Evolutionary conservation across 768 basidiomycete species (phyloP).

Genomic region (Suillus weaverae): DNA sequence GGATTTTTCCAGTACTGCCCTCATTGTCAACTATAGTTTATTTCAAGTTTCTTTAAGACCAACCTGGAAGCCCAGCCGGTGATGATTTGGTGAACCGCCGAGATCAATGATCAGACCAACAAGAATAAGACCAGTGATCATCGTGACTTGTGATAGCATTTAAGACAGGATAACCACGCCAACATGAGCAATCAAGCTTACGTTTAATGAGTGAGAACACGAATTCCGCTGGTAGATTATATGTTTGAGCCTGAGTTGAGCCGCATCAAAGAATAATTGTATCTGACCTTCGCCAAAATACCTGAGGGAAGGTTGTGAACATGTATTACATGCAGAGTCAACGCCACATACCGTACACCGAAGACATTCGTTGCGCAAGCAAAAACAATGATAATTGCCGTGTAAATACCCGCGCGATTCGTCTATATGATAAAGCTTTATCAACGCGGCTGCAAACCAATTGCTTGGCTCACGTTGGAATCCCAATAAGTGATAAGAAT

Average conservation of each 20-base stretch:
- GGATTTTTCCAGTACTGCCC: constrained; percentile 69
- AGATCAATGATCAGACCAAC: constrained; percentile 69
- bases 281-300: constrained; percentile 63
- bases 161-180: neutral
- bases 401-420: constrained; percentile 55
- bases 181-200: constrained; percentile 27
- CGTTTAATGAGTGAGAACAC: constrained; percentile 65
- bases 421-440: constrained; percentile 29
- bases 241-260: neutral
- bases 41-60: constrained; percentile 16
- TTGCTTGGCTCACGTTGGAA: constrained; percentile 41
- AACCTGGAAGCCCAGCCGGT: constrained; percentile 69
- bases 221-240: constrained; percentile 52
- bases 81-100: constrained; percentile 71
- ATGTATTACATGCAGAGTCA: neutral
- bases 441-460: neutral
- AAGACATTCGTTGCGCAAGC: constrained; percentile 66
- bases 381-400: constrained; percentile 55
- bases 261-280: constrained; percentile 3
- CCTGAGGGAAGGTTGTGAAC: constrained; percentile 26
- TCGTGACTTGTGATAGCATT: constrained; percentile 39
- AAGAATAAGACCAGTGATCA: constrained; percentile 62
- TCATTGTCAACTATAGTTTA: neutral
- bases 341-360: constrained; percentile 52
- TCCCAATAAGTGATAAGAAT: constrained; percentile 78